These are phyloP conservation scores for Fusarium subtropicale DNA, from an alignment of 2,329 filamentous ascomycete genomes.

Conservation along the genomic window DNA sequence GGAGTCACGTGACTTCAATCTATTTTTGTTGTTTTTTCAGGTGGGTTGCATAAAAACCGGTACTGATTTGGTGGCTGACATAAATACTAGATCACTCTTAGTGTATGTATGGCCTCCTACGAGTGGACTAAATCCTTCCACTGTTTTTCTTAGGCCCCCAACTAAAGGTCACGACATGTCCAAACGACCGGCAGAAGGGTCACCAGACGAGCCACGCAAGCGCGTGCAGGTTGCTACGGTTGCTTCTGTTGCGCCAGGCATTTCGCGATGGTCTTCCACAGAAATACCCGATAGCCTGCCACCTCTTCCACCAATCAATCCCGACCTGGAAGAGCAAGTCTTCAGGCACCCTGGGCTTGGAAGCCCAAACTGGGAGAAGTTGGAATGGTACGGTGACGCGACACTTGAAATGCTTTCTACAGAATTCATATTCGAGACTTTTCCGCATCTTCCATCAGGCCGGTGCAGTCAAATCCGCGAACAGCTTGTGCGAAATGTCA, in stretches of 20 bases:
- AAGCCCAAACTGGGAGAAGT: constrained; percentile 73
- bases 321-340: constrained; percentile 68
- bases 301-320: constrained; percentile 71
- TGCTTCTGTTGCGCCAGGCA: constrained; percentile 24
- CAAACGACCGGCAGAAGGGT: constrained; percentile 8
- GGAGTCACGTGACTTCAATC: no score
- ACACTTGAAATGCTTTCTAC: constrained; percentile 84
- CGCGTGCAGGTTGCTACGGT: constrained; percentile 22
- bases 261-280: constrained; percentile 59
- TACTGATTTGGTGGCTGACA: no score
- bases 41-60: no score
- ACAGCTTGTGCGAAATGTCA: constrained; percentile 82
- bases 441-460: constrained; percentile 72
- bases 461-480: constrained; percentile 82
- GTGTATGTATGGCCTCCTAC: no score
- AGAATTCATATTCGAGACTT: constrained; percentile 79
- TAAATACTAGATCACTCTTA: no score
- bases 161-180: constrained; percentile 5
- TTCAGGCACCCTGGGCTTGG: constrained; percentile 73
- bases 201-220: constrained; percentile 27
- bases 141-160: no score
- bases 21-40: no score
- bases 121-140: no score
- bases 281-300: constrained; percentile 64
- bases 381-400: constrained; percentile 91